Evolutionary conservation across 441 rosid species (phyloP).

Genomic region (Corymbia calophylla): DNA sequence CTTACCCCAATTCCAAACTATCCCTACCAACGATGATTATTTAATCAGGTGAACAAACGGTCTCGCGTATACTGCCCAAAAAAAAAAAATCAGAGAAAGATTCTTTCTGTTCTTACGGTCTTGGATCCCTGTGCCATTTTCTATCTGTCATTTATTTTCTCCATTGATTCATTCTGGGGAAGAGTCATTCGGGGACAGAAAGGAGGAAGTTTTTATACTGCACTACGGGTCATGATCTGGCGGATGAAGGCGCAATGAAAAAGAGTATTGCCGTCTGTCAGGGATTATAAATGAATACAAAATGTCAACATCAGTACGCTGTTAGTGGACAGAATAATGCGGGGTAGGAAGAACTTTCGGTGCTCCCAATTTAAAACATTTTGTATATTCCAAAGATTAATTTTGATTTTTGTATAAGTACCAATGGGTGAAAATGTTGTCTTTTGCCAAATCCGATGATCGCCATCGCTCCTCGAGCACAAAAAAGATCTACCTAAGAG

Average conservation of each 20-base stretch:
- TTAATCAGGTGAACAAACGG: neutral
- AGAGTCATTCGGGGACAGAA: no score
- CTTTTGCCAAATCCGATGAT: neutral
- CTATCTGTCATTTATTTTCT: neutral
- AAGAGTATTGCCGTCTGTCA: neutral
- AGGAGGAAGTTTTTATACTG: no score
- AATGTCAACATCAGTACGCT: neutral
- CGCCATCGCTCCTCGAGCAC: neutral
- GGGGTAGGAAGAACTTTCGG: neutral
- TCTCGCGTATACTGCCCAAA: neutral
- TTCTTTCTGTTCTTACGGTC: no score
- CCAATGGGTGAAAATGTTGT: neutral
- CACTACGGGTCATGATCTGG: neutral
- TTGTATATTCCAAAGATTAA: neutral
- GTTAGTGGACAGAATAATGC: neutral
- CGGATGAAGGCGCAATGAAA: neutral
- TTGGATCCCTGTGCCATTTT: neutral
- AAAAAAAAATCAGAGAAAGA: neutral
- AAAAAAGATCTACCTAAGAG: neutral
- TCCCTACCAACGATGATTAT: no score
- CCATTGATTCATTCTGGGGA: no score
- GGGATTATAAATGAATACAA: neutral
- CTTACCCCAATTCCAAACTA: no score
- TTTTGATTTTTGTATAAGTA: neutral
- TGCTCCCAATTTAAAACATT: neutral